phyloP scores from a whole-genome alignment of 345 rosid genomes.

The Psidium guajava region DNA sequence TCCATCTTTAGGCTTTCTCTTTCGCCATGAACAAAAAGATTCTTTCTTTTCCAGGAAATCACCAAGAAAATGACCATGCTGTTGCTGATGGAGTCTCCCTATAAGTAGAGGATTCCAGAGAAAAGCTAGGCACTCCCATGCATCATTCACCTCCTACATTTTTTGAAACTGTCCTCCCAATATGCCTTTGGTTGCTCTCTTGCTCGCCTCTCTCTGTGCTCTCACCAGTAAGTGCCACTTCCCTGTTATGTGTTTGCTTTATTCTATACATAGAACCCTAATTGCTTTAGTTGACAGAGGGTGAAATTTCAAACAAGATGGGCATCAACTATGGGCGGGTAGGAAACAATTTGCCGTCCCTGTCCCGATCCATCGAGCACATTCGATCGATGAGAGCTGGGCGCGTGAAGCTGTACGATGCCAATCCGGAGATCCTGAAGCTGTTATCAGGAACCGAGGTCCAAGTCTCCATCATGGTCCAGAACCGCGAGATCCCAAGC shows the following conservation, averaged over 20 bases:
- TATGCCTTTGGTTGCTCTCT: slow-evolving; percentile 1
- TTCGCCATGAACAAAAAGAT: background rate
- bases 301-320: slow-evolving; percentile 14
- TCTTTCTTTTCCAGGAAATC: background rate
- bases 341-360: slow-evolving; percentile 51
- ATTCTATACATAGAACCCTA: background rate
- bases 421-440: slow-evolving; percentile 39
- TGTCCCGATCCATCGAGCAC: slow-evolving; percentile 31
- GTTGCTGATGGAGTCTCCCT: background rate
- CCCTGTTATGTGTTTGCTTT: background rate
- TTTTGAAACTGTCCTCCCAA: background rate
- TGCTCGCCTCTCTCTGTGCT: slow-evolving; percentile 4
- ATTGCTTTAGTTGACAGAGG: slow-evolving; percentile 14
- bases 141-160: background rate
- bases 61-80: background rate
- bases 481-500: slow-evolving; percentile 36
- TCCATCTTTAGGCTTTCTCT: background rate
- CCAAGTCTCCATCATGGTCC: slow-evolving; percentile 56
- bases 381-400: slow-evolving; percentile 38
- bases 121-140: background rate
- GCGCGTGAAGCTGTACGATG: slow-evolving; percentile 49
- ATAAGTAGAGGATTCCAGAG: background rate
- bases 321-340: slow-evolving; percentile 42
- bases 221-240: slow-evolving; percentile 5
- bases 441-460: slow-evolving; percentile 39